Evolutionary conservation across 306 rosid genomes (phyloP), one percentile per base, ranked within the genome.

Genomic region (Corylus avellana): DNA sequence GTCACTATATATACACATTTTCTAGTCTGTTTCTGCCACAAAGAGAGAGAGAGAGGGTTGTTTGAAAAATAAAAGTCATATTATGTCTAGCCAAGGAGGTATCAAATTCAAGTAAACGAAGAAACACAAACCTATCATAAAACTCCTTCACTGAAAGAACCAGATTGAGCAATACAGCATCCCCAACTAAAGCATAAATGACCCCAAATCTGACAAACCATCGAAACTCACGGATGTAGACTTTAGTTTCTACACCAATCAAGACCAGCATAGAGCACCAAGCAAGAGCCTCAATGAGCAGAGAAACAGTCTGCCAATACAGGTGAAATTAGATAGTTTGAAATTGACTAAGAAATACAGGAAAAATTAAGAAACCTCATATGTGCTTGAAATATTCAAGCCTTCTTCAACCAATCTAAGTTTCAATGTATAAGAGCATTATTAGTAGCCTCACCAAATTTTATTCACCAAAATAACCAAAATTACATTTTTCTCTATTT

Each of bases 201-300:
- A 95, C 86, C 56, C 93, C 96, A 82, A 93, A 95, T 84, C 99
- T 79, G 72, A 93, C 83, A 83, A 89, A 86, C 99, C 99, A 95
- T 75, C 99, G 94, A 70, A 88, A 76, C 81, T 95, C 98, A 77
- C 14, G 9, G 77, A 93, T 81, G 81, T 95, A 95, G 78, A 93
- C 92, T 80, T 84, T 91, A 16, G 97, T 93, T 86, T 95, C 98
- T 56, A 88, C 70, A 61, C 76, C 80, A 82, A 86, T 78, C 94
- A 95, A 88, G 73, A 95, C 87, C 91, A 95, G 87, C 94, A 93
- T 57, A 72, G 89, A 84, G 87, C 85, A 88, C 99, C 99, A 95
- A 56, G 97, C 77, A 85, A 90, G 74, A 84, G 87, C 91, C 88
- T 90, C 90, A 47, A 88, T 42, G 72, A 86, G 74, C 85, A 91